phyloP scores from a whole-genome alignment of 306 rosid genomes.

The Castanea sativa region DNA sequence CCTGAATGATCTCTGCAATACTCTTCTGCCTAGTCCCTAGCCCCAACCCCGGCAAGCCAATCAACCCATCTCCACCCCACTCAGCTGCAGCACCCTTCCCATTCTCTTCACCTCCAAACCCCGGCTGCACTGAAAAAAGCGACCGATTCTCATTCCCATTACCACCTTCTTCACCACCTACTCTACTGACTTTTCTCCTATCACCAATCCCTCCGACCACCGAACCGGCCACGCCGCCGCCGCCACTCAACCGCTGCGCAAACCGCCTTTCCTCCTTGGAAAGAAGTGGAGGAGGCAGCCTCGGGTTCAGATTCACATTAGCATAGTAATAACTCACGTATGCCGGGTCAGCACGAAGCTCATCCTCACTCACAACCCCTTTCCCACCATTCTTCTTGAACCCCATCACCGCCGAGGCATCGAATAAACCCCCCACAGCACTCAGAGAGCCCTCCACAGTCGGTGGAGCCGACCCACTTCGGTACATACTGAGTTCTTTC shows the following conservation, averaged over 20 bases:
- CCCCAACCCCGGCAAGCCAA: constrained; percentile 84
- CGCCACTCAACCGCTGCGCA: constrained; percentile 69
- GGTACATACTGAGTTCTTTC: constrained; percentile 58
- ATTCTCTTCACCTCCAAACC: constrained; percentile 65
- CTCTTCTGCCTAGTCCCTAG: constrained; percentile 81
- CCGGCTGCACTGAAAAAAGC: constrained; percentile 64
- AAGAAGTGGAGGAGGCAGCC: constrained; percentile 82
- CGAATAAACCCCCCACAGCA: constrained; percentile 62
- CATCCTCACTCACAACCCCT: constrained; percentile 73
- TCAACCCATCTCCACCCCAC: constrained; percentile 83
- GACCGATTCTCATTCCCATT: constrained; percentile 44
- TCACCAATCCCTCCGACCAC: constrained; percentile 88
- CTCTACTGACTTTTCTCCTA: constrained; percentile 55
- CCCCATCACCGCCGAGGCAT: constrained; percentile 31
- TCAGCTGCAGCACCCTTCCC: constrained; percentile 55
- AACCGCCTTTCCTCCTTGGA: constrained; percentile 92
- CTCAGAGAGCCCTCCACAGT: constrained; percentile 77
- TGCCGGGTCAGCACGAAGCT: constrained; percentile 90
- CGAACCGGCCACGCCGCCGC: constrained; percentile 42
- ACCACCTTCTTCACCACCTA: constrained; percentile 45
- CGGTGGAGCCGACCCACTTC: constrained; percentile 97
- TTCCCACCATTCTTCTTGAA: constrained; percentile 36
- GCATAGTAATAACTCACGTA: constrained; percentile 69
- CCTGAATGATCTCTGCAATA: constrained; percentile 93
- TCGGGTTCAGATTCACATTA: constrained; percentile 80